Conservation (phyloP, 495 filamentous ascomycete species). For the Daldinia loculata region DNA sequence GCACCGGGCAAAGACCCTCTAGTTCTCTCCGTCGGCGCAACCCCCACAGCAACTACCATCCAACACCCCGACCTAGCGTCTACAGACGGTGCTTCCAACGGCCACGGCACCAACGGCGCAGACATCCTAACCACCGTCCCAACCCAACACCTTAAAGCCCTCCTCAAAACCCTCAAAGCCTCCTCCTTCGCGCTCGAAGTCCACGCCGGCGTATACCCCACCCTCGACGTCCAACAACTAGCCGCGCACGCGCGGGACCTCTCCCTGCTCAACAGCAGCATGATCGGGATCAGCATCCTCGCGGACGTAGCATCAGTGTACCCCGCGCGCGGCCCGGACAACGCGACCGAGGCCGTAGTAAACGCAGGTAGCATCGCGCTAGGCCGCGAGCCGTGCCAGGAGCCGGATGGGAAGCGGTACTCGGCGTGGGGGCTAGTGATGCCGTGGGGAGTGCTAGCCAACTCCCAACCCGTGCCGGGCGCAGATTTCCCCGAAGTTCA, state of each 20-base stretch:
- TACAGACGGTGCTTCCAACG: slow-evolving; percentile 6
- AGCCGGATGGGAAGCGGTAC: slow-evolving; percentile 60
- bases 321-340: slow-evolving; percentile 58
- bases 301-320: slow-evolving; percentile 80
- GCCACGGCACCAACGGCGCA: not conserved
- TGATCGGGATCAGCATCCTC: slow-evolving; percentile 74
- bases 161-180: slow-evolving; percentile 44
- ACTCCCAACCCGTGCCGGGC: slow-evolving; percentile 36
- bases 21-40: slow-evolving; percentile 79
- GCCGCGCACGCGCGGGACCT: slow-evolving; percentile 68
- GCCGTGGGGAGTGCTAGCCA: slow-evolving; percentile 58
- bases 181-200: slow-evolving; percentile 64
- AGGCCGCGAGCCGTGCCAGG: slow-evolving; percentile 76
- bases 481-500: slow-evolving; percentile 54
- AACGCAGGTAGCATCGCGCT: slow-evolving; percentile 76
- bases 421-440: slow-evolving; percentile 76
- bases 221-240: slow-evolving; percentile 84
- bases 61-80: slow-evolving; percentile 46
- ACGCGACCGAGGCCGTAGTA: slow-evolving; percentile 71
- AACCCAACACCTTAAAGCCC: slow-evolving; percentile 36
- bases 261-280: slow-evolving; percentile 52
- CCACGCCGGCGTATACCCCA: slow-evolving; percentile 77
- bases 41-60: slow-evolving; percentile 75
- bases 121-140: slow-evolving; percentile 29
- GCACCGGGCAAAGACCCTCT: slow-evolving; percentile 49